Conservation (phyloP, 2,329 filamentous ascomycete species). For the Claviceps arundinis region DNA sequence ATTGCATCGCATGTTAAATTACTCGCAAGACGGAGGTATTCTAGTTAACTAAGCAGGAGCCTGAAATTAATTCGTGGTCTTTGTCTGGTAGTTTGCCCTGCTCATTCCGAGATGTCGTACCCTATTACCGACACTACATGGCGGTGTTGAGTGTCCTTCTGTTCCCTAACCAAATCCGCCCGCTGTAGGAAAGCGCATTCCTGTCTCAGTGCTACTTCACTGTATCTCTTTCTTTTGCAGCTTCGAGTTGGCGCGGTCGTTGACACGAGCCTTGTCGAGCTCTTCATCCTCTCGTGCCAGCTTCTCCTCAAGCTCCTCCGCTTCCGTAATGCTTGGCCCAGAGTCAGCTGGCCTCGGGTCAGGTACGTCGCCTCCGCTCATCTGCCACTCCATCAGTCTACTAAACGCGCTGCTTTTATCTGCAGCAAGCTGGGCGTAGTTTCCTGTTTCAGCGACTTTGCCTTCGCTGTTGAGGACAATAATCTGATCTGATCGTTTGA, state of each 20-base stretch:
- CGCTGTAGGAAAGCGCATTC: too few relatives aligned
- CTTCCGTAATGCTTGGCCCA: conserved; percentile 32
- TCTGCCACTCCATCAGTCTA: conserved; percentile 97
- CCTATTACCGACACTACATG: too few relatives aligned
- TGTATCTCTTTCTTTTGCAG: background rate
- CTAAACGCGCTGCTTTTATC: conserved; percentile 74
- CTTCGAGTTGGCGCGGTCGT: background rate
- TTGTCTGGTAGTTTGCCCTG: too few relatives aligned
- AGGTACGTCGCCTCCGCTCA: conserved; percentile 64
- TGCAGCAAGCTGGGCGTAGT: conserved; percentile 62
- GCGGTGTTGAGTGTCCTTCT: too few relatives aligned
- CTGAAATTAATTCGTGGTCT: too few relatives aligned
- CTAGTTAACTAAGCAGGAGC: too few relatives aligned
- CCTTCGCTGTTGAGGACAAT: conserved; percentile 83
- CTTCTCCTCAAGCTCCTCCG: conserved; percentile 36
- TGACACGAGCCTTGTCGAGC: background rate
- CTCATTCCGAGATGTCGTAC: too few relatives aligned
- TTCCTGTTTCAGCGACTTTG: conserved; percentile 79
- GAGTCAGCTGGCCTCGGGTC: conserved; percentile 23
- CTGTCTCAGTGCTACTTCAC: background rate
- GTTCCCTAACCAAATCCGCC: too few relatives aligned
- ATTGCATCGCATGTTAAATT: too few relatives aligned
- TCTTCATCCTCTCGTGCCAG: conserved; percentile 17
- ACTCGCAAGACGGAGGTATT: too few relatives aligned
- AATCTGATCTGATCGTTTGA: conserved; percentile 89